Percentiles rank a stretch among this genome's conserved stretches.
These are phyloP conservation scores for Boletus albobrunnescens DNA, from an alignment of 1,284 basidiomycete species.

Conservation along the genomic window DNA sequence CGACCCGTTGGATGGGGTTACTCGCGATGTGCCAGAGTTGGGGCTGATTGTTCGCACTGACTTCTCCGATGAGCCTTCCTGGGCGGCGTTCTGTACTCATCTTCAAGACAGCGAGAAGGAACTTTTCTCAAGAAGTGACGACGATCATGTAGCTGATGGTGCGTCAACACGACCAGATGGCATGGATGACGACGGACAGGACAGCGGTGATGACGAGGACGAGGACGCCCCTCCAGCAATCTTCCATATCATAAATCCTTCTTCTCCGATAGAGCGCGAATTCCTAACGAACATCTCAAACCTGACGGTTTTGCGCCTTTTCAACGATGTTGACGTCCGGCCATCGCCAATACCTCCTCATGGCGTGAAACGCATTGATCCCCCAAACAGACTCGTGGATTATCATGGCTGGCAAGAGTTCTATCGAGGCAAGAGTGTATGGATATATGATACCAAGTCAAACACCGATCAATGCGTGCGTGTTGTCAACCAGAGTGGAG, in stretches of 20 bases:
- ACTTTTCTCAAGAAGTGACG: conserved; percentile 31
- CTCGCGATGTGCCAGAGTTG: conserved; percentile 33
- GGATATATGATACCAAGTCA: conserved; percentile 69
- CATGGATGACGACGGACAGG: conserved; percentile 16
- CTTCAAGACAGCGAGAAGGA: conserved; percentile 53
- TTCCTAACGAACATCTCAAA: conserved; percentile 56
- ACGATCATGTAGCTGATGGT: conserved; percentile 24
- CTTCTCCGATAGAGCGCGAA: conserved; percentile 38
- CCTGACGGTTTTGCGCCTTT: conserved; percentile 57
- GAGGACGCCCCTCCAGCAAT: conserved; percentile 39
- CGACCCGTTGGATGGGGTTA: conserved; percentile 43
- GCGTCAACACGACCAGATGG: conserved; percentile 9
- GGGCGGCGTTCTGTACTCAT: conserved; percentile 49
- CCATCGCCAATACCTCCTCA: conserved; percentile 44
- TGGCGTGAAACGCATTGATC: conserved; percentile 42
- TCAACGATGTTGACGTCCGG: conserved; percentile 65
- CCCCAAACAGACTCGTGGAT: conserved; percentile 59
- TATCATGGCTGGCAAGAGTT: conserved; percentile 64
- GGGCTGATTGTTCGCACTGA: conserved; percentile 69
- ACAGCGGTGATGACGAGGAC: conserved; percentile 30
- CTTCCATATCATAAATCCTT: conserved; percentile 51
- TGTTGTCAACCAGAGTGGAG: conserved; percentile 55
- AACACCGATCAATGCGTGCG: conserved; percentile 62
- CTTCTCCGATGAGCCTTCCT: conserved; percentile 60
- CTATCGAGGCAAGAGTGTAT: conserved; percentile 64